Base-by-base conservation (phyloP, 768 basidiomycete species). In the Vishniacozyma victoriae region DNA sequence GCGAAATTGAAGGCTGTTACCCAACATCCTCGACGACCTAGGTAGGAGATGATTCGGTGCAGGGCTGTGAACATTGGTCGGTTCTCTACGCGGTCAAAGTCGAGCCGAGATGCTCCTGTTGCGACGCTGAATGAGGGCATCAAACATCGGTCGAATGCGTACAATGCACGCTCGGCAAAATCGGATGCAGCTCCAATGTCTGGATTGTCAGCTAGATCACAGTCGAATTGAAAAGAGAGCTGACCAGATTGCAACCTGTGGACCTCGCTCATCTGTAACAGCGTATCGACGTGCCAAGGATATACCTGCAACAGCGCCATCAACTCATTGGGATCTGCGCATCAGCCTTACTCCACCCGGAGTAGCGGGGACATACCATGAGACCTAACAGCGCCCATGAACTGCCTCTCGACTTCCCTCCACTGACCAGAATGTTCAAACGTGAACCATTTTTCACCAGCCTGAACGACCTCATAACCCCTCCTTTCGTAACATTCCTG, bases 271-370 rank as follows among this genome's bases (percentile, higher is more conserved):
- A 92, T 73, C 61, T 92, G 88, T 2, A 93, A 76, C 1, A 93
- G 75, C 0, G 92, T 92, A 69, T 97, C 93, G 1, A 83, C 86
- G 59, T 97, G 95, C 81, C 89, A 96, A 0, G 88, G 89, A 46
- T 84, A 78, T 33, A 78, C 79, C 20, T 80, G 77, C n/a, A 93
- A 62, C 6, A 96, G 75, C 16, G 80, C 78, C 72, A 82, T 85
- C 37, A 99, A 79, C 52, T 72, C 59, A 38, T 73, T 73, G 43
- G 72, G 72, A 41, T 73, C 72, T 72, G 48, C 4, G 14, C 2
- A 13, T 35, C 14, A 22, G 27, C 20, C n/a, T 31, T 18, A 18
- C 41, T 25, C 43, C 42, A 48, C 33, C 33, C 42, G 3, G 23
- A 1, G 37, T 35, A 40, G 24, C 25, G n/a, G 40, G 22, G 31